Evolutionary conservation across 2,329 filamentous ascomycete genomes (phyloP).

Genomic region (Colletotrichum gloeosporioides): DNA sequence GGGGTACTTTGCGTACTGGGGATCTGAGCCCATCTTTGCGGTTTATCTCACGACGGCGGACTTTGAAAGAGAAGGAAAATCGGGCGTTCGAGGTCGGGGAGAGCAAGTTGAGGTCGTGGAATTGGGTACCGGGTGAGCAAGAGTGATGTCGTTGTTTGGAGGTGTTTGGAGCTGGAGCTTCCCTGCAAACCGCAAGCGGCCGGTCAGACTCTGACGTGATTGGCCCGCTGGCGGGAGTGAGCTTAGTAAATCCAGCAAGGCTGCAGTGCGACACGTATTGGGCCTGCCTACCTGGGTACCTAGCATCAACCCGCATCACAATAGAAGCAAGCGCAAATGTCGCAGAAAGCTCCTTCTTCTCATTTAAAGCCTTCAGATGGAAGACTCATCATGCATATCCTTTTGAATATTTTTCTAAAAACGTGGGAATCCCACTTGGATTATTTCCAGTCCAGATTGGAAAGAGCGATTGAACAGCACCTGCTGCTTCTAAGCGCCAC

Average conservation of each 20-base stretch:
- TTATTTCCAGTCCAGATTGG: neutral
- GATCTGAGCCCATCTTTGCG: slow-evolving; percentile 72
- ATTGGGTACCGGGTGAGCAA: slow-evolving; percentile 4
- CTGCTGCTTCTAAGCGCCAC: neutral
- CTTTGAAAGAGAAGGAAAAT: neutral
- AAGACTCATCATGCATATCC: too few species aligned
- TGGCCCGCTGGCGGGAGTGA: slow-evolving; percentile 2
- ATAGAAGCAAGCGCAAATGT: neutral
- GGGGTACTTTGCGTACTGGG: slow-evolving; percentile 86
- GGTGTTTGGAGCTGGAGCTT: slow-evolving; percentile 19
- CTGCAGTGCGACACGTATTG: slow-evolving; percentile 24
- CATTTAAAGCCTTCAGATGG: too few species aligned
- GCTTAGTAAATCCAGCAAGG: slow-evolving; percentile 20
- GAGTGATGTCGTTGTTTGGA: slow-evolving; percentile 21
- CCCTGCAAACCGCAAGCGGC: slow-evolving; percentile 21
- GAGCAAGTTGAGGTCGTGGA: neutral
- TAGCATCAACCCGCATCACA: neutral
- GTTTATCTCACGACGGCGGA: neutral
- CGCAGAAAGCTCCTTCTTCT: neutral
- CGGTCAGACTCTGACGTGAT: slow-evolving; percentile 4
- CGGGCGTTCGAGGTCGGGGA: neutral
- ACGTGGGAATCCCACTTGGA: neutral
- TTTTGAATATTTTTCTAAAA: too few species aligned
- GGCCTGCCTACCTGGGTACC: neutral
- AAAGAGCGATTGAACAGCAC: neutral